These are phyloP conservation scores for Ustilago sp. DNA, from an alignment of 1,284 basidiomycete species.

Conservation along the genomic window DNA sequence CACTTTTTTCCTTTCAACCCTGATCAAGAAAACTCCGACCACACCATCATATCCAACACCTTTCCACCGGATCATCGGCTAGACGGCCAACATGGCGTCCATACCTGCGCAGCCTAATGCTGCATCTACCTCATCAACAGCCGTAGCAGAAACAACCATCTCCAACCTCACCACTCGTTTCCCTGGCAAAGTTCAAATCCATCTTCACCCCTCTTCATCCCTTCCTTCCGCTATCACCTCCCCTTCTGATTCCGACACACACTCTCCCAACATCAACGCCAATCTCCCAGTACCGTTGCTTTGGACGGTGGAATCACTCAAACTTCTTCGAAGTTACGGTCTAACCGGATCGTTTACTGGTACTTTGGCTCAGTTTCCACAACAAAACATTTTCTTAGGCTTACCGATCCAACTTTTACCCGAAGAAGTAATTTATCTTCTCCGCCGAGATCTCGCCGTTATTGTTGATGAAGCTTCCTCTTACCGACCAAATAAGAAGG, in stretches of 20 bases:
- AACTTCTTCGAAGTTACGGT: conserved; percentile 73
- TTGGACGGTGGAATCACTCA: conserved; percentile 39
- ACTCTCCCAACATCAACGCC: background rate
- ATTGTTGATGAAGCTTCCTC: conserved; percentile 24
- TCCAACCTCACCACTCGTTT: conserved; percentile 6
- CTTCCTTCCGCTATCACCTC: background rate
- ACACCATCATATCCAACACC: background rate
- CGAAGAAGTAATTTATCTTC: conserved; percentile 89
- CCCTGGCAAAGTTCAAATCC: conserved; percentile 29
- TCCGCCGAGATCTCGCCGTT: conserved; percentile 77
- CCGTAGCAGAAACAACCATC: background rate
- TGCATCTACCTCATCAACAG: background rate
- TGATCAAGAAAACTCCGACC: background rate
- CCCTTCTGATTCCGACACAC: background rate
- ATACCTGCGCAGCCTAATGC: background rate
- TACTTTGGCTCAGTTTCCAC: conserved; percentile 91
- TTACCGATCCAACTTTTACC: conserved; percentile 86
- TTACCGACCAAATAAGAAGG: conserved; percentile 9
- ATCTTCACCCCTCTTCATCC: conserved; percentile 21
- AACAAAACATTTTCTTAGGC: conserved; percentile 96
- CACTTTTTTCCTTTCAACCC: background rate
- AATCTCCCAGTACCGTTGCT: conserved; percentile 24
- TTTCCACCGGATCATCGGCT: background rate
- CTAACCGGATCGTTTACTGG: conserved; percentile 87
- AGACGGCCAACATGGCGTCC: conserved; percentile 3